Evolutionary conservation across 352 stramenopile genomes (phyloP), one percentile per base, ranked within the genome.

Genomic region (Phytopythium delawarense): DNA sequence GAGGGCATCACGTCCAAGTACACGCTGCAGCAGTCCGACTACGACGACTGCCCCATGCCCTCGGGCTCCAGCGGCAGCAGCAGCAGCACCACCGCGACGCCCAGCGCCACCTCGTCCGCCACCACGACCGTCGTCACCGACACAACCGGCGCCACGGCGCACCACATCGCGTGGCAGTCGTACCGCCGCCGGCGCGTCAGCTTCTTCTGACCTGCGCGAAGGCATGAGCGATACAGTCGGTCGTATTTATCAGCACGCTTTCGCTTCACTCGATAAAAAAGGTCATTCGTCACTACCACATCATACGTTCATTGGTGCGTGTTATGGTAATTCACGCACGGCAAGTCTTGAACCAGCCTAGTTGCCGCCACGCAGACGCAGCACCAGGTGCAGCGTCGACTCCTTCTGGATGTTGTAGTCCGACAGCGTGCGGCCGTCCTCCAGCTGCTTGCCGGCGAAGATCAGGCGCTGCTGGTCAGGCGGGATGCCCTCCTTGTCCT

Each of bases 391-490:
- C 21, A 98, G 72, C 32, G 92, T 98, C 54, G 87, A 97, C 71
- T 98, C 92, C 79, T 98, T 97, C 72, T 98, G 88, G 61, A 98
- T 92, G 70, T 97, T 88, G 79, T 97, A 98, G 78, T 59, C 63
- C 54, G 82, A 83, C 28, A 98, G 75, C n/a, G 91, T 96, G 68
- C 96, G 96, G 34, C 79, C 79, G 64, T 96, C 91, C 66, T 97
- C 89, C n/a, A 98, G 78, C 79, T 98, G 92, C 75, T 32, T 32
- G 28, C 28, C 96, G 30, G 87, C 94, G 72, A 98, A 98, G 69
- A 98, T 99, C 57, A 98, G 79, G 39, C 95, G 82, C 76, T 99
- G 94, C 77, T 98, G 92, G 67, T 98, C 94, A 45, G 91, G 78
- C 30, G 94, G 96, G 51, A 98, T 98, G 57, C 92, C 93, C 70